These are phyloP conservation scores for Hibiscus mutabilis DNA, from an alignment of 345 rosid genomes.

Conservation along the genomic window DNA sequence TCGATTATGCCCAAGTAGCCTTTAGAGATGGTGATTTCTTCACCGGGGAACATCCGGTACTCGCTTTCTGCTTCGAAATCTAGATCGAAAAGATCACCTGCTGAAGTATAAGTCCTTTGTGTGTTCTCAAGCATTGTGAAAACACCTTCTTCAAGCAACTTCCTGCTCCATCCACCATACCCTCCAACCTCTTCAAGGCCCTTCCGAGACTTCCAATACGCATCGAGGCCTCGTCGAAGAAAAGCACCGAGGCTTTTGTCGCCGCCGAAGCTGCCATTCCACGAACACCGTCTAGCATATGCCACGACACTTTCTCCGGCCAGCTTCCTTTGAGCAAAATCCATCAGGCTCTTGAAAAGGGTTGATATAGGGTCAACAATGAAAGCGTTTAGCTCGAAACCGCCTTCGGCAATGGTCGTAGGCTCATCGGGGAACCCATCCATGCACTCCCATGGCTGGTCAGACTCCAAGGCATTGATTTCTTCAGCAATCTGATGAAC, in stretches of 20 bases:
- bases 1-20: constrained; percentile 64
- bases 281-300: too few relatives aligned
- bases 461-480: constrained; percentile 54
- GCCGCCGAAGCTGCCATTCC: constrained; percentile 8
- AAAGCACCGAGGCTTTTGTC: constrained; percentile 62
- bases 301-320: constrained; percentile 12
- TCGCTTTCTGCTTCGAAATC: constrained; percentile 83
- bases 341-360: constrained; percentile 74
- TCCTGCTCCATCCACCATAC: constrained; percentile 44
- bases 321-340: constrained; percentile 56
- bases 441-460: constrained; percentile 96
- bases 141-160: constrained; percentile 55
- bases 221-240: constrained; percentile 46
- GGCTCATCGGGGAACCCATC: constrained; percentile 52
- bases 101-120: constrained; percentile 88
- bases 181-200: constrained; percentile 26
- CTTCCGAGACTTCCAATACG: constrained; percentile 40
- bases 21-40: constrained; percentile 91
- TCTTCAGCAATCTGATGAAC: constrained; percentile 61
- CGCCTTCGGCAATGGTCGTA: constrained; percentile 67
- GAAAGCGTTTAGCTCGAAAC: constrained; percentile 40
- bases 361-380: constrained; percentile 46
- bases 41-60: constrained; percentile 84
- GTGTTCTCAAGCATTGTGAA: constrained; percentile 64
- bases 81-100: constrained; percentile 59